Conservation (phyloP, 192 early-diverging fungal species). For the Cetraspora pellucida region DNA sequence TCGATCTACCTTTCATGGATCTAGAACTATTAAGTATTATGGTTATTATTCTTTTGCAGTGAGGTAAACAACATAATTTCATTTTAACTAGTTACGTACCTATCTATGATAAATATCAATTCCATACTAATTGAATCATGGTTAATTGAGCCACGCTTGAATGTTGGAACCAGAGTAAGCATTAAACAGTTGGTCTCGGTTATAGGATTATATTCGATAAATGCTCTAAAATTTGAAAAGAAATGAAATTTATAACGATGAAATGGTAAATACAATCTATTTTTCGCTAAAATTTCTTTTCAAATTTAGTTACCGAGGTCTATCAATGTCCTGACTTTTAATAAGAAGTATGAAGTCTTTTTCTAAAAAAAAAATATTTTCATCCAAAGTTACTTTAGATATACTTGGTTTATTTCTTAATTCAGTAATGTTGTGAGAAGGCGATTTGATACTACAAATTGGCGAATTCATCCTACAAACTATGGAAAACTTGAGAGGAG, state of each 20-base stretch:
- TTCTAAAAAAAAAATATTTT: slow-evolving; percentile 17
- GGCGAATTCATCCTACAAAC: slow-evolving; percentile 33
- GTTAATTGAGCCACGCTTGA: neutral
- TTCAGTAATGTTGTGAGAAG: slow-evolving; percentile 2
- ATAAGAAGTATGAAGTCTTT: slow-evolving; percentile 30
- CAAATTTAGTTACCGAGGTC: slow-evolving; percentile 11
- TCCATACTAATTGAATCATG: slow-evolving; percentile 26
- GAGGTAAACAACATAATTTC: neutral
- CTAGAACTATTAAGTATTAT: slow-evolving; percentile 44
- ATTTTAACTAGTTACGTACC: slow-evolving; percentile 24
- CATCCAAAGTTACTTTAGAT: neutral
- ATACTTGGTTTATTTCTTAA: neutral
- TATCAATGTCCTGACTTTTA: slow-evolving; percentile 29
- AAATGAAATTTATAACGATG: neutral
- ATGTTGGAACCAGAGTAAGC: slow-evolving; percentile 34
- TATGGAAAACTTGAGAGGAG: slow-evolving; percentile 26
- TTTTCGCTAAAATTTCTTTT: too few relatives aligned
- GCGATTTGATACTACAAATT: slow-evolving; percentile 34
- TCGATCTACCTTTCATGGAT: slow-evolving; percentile 49
- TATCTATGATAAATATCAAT: slow-evolving; percentile 47
- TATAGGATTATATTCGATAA: slow-evolving; percentile 30
- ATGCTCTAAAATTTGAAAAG: neutral
- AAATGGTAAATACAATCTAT: too few relatives aligned
- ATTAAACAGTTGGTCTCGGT: slow-evolving; percentile 27
- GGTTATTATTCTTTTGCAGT: neutral